These are phyloP conservation scores for Fusarium nurragi DNA, from an alignment of 2,329 filamentous ascomycete species.

Conservation along the genomic window DNA sequence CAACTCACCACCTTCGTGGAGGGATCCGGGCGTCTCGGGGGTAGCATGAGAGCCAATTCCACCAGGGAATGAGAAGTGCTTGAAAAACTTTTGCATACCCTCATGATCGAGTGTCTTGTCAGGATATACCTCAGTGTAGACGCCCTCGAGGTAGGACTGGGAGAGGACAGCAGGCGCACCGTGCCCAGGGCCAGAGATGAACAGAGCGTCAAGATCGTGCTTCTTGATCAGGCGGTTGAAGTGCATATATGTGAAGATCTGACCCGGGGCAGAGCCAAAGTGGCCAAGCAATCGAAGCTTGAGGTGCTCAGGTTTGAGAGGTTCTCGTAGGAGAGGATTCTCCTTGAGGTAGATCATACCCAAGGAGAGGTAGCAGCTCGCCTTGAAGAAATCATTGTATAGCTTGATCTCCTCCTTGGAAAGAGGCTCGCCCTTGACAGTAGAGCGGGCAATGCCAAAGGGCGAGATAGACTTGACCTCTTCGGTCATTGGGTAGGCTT, in stretches of 20 bases:
- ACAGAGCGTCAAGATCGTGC: conserved; percentile 76
- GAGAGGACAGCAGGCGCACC: conserved; percentile 80
- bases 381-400: conserved; percentile 78
- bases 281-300: conserved; percentile 80
- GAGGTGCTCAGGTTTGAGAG: conserved; percentile 74
- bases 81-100: conserved; percentile 80
- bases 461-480: conserved; percentile 67
- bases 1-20: conserved; percentile 83
- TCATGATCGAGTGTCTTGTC: conserved; percentile 74
- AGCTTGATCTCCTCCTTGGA: conserved; percentile 72
- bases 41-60: conserved; percentile 82
- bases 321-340: conserved; percentile 77
- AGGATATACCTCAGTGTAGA: conserved; percentile 81
- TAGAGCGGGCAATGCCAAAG: conserved; percentile 73
- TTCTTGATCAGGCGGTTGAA: conserved; percentile 86
- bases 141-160: conserved; percentile 80
- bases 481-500: conserved; percentile 47
- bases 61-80: conserved; percentile 83
- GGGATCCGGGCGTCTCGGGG: conserved; percentile 78
- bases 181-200: conserved; percentile 80
- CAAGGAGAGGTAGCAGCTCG: conserved; percentile 77
- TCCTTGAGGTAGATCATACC: conserved; percentile 83
- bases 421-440: conserved; percentile 69
- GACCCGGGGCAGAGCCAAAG: conserved; percentile 82
- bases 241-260: conserved; percentile 84